A percentile compares a stretch with the other conserved stretches of the same genome.
Evolutionary conservation across 371 early-diverging fungal species (phyloP).

Genomic region (Mucor racemosus): DNA sequence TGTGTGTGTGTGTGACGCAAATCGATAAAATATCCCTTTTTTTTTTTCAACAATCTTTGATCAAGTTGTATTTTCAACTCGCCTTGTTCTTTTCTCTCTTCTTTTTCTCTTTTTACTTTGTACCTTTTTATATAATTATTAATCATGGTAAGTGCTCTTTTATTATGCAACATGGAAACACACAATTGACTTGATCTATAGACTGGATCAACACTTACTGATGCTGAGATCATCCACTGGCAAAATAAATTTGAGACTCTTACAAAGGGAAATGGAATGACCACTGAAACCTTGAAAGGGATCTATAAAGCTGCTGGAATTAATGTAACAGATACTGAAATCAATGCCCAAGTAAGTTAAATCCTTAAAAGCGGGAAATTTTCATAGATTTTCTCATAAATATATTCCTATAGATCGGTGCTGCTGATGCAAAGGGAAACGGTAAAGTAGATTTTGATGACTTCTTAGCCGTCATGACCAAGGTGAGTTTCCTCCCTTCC

Average conservation of each 20-base stretch:
- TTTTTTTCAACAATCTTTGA: background rate
- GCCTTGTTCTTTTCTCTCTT: background rate
- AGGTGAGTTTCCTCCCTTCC: conserved; percentile 7
- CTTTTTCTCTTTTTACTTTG: background rate
- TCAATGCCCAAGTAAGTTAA: conserved; percentile 26
- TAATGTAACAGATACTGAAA: conserved; percentile 26
- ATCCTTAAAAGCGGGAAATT: background rate
- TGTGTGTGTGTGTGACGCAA: conserved; percentile 7
- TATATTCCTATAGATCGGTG: conserved; percentile 16
- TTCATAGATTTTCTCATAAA: background rate
- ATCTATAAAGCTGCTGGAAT: conserved; percentile 28
- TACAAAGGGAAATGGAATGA: conserved; percentile 26
- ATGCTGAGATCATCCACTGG: conserved; percentile 32
- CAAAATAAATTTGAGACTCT: conserved; percentile 27
- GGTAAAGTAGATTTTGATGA: conserved; percentile 25
- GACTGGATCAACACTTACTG: conserved; percentile 22
- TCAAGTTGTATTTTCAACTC: conserved; percentile 16
- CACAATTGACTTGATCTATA: background rate
- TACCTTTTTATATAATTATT: background rate
- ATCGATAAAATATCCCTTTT: background rate
- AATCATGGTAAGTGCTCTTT: conserved; percentile 16
- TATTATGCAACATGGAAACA: no score
- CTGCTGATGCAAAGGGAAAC: conserved; percentile 25
- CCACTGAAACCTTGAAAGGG: conserved; percentile 23
- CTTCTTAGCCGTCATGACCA: conserved; percentile 30